A percentile compares a stretch with the other conserved stretches of the same genome.
Conservation (phyloP, 1,284 basidiomycete genomes). For the Lignosus rhinocerotis region DNA sequence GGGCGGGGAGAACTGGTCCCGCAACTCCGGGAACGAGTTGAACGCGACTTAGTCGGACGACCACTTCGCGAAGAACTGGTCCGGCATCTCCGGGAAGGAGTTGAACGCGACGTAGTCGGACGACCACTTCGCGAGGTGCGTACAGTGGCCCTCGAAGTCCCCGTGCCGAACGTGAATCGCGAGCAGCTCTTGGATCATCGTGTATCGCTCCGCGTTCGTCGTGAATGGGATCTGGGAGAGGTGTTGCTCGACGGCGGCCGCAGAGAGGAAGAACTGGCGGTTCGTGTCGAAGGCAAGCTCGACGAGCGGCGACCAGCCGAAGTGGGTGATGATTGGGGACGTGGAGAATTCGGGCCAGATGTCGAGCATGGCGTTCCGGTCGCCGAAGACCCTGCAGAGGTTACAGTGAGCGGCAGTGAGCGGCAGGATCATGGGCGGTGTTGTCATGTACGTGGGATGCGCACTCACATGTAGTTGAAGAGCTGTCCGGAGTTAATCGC, state of each 20-base stretch:
- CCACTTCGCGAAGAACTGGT: conserved; percentile 46
- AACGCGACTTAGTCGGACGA: conserved; percentile 42
- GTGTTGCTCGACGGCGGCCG: conserved; percentile 12
- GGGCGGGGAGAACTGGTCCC: conserved; percentile 39
- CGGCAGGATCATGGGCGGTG: conserved; percentile 9
- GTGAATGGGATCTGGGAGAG: conserved; percentile 9
- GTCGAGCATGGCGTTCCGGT: conserved; percentile 34
- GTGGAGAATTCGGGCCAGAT: conserved; percentile 38
- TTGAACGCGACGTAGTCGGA: conserved; percentile 44
- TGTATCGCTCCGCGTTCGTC: conserved; percentile 22
- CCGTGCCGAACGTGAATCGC: conserved; percentile 64
- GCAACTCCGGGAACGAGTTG: conserved; percentile 42
- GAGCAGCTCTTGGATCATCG: conserved; percentile 43
- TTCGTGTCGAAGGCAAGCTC: conserved; percentile 40
- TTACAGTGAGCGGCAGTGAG: background rate
- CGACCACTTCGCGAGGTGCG: conserved; percentile 42
- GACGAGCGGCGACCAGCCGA: conserved; percentile 44
- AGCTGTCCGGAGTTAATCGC: conserved; percentile 31
- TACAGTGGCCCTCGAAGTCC: conserved; percentile 57
- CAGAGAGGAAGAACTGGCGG: conserved; percentile 34
- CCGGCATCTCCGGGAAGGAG: conserved; percentile 42
- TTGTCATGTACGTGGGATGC: conserved; percentile 3
- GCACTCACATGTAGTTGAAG: conserved; percentile 49
- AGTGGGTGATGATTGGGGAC: conserved; percentile 39
- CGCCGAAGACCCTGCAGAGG: conserved; percentile 36